Conservation (phyloP, 805 yeast genomes). For the Suhomyces prunicola region DNA sequence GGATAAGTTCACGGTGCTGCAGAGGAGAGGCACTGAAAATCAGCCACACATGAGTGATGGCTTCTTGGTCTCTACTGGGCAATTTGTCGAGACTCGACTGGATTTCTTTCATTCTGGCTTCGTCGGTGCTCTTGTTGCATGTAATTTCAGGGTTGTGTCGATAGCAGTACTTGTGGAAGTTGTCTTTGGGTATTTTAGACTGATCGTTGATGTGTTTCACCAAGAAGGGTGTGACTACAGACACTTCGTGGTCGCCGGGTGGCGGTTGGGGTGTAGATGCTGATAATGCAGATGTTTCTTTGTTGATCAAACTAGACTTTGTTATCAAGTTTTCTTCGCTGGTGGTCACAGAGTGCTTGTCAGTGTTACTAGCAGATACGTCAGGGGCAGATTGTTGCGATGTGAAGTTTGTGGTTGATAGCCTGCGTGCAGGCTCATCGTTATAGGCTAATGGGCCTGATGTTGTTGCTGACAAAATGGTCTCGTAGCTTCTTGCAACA, state of each 20-base stretch:
- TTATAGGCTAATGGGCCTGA: not conserved
- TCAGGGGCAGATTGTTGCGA: not conserved
- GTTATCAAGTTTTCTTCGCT: not conserved
- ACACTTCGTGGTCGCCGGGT: constrained; percentile 15
- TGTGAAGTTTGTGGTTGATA: not conserved
- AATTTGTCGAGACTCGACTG: constrained; percentile 57
- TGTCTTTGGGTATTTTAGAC: constrained; percentile 44
- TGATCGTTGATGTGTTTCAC: constrained; percentile 42
- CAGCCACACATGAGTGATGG: constrained; percentile 80
- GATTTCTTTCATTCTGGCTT: constrained; percentile 57
- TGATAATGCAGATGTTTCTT: not conserved
- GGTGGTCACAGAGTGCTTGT: not conserved
- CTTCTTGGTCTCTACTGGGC: constrained; percentile 69
- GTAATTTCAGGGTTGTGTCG: constrained; percentile 89
- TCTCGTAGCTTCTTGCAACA: constrained; percentile 1
- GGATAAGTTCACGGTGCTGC: constrained; percentile 66
- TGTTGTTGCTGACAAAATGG: constrained; percentile 2
- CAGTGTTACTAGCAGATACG: not conserved
- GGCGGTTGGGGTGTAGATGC: constrained; percentile 1
- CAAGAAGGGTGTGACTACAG: constrained; percentile 40
- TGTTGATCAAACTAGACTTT: constrained; percentile 4
- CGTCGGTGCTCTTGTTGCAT: constrained; percentile 68
- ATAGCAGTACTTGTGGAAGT: constrained; percentile 75
- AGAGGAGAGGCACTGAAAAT: constrained; percentile 72
- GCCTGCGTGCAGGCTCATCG: no score